Conservation (phyloP, 1,139 yeast species). For the Suhomyces chickasaworum region DNA sequence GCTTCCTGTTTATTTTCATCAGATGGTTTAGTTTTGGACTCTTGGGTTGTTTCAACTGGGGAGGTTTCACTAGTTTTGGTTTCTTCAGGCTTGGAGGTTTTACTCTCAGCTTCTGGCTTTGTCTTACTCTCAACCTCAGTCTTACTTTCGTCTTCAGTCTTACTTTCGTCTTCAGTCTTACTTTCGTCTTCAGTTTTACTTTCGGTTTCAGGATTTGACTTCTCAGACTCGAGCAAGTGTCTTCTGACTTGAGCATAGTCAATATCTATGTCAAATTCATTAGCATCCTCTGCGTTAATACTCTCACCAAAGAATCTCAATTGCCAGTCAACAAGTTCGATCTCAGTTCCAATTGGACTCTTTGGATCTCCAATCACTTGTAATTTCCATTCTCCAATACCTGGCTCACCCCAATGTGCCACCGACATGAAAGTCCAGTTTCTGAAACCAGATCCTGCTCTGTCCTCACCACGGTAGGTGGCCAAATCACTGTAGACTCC, state of each 20-base stretch:
- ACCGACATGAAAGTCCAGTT: slow-evolving; percentile 98
- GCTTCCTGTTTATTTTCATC: neutral
- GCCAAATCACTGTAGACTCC: slow-evolving; percentile 79
- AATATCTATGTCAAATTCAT: slow-evolving; percentile 39
- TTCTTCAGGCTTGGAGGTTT: slow-evolving; percentile 2
- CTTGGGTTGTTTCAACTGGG: neutral
- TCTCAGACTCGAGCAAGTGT: slow-evolving; percentile 22
- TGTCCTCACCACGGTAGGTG: slow-evolving; percentile 64
- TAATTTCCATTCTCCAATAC: slow-evolving; percentile 81
- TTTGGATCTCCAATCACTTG: slow-evolving; percentile 48
- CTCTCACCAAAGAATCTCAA: slow-evolving; percentile 82
- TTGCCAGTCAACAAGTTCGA: slow-evolving; percentile 70
- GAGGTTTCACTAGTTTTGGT: slow-evolving; percentile 3
- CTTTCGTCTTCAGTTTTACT: slow-evolving; percentile 3
- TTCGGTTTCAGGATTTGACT: slow-evolving; percentile 11
- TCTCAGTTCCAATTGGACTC: slow-evolving; percentile 29
- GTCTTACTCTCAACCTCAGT: neutral
- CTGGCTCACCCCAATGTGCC: slow-evolving; percentile 95
- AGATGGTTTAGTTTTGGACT: neutral
- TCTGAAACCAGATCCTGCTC: slow-evolving; percentile 56
- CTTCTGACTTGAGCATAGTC: slow-evolving; percentile 47
- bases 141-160: neutral
- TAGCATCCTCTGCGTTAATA: slow-evolving; percentile 62
- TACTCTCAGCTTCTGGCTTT: no score
- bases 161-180: neutral